Percentiles rank a stretch among this genome's conserved stretches.
Evolutionary conservation across 805 yeast genomes (phyloP).

Genomic region (Priceomyces fermenticarens): DNA sequence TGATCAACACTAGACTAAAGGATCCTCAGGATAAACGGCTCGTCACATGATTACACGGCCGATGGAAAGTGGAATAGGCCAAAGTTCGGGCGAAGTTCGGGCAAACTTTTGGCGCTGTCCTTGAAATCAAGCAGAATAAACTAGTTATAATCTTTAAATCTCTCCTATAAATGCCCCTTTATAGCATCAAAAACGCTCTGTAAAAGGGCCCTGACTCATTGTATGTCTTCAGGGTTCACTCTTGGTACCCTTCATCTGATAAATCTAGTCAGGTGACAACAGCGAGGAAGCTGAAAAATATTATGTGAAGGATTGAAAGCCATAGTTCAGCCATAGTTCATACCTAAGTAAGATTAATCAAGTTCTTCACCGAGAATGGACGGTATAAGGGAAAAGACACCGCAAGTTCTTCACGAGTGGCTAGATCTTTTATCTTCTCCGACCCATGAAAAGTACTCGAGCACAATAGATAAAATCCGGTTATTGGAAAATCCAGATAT

Average conservation of each 20-base stretch:
- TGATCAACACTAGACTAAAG: too few species aligned
- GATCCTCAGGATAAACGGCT: too few species aligned
- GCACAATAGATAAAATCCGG: conserved; percentile 1
- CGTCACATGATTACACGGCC: too few species aligned
- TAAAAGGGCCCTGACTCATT: too few species aligned
- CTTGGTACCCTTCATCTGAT: neutral
- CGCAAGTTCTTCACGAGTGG: conserved; percentile 24
- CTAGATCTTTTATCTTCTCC: conserved; percentile 17
- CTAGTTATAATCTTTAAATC: too few species aligned
- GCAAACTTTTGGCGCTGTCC: too few species aligned
- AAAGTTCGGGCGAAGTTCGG: too few species aligned
- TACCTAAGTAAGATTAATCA: neutral
- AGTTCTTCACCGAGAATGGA: conserved; percentile 8
- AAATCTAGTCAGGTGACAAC: conserved; percentile 1
- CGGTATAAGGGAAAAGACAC: conserved; percentile 14
- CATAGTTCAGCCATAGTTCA: conserved; percentile 1
- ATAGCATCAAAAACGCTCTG: too few species aligned
- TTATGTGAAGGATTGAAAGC: neutral
- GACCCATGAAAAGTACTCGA: conserved; percentile 7
- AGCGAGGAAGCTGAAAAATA: neutral
- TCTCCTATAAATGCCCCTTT: too few species aligned
- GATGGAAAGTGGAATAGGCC: too few species aligned
- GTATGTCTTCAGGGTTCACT: too few species aligned
- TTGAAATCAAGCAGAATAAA: too few species aligned
- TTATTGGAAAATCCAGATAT: conserved; percentile 31